A percentile compares a stretch with the other conserved stretches of the same genome.
phyloP scores from a whole-genome alignment of 176 grass and related monocot genomes.

The sorghum (Sorghum bicolor) region Sorghum_bicolor_NCBIv3 NC_012872.2:2624501-2625000 shows the following conservation, averaged over 20 bases:
- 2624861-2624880: slow-evolving; percentile 56
- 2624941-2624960: slow-evolving; percentile 29
- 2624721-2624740: too few species aligned
- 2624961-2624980: slow-evolving; percentile 62
- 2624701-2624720: too few species aligned
- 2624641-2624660: slow-evolving; percentile 62
- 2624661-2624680: slow-evolving; percentile 69
- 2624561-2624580: slow-evolving; percentile 39
- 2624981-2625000: slow-evolving; percentile 46
- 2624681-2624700: slow-evolving; percentile 47
- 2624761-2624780: too few species aligned
- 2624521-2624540: slow-evolving; percentile 47
- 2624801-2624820: too few species aligned
- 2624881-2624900: slow-evolving; percentile 50
- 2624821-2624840: not conserved
- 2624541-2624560: slow-evolving; percentile 81
- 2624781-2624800: too few species aligned
- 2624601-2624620: slow-evolving; percentile 36
- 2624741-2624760: too few species aligned
- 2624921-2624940: not conserved
- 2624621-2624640: slow-evolving; percentile 63
- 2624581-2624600: slow-evolving; percentile 39
- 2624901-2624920: not conserved
- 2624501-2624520: slow-evolving; percentile 73
- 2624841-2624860: not conserved